These are phyloP conservation scores for Hebeloma cylindrosporum DNA, from an alignment of 768 basidiomycete species.

Conservation along the genomic window DNA sequence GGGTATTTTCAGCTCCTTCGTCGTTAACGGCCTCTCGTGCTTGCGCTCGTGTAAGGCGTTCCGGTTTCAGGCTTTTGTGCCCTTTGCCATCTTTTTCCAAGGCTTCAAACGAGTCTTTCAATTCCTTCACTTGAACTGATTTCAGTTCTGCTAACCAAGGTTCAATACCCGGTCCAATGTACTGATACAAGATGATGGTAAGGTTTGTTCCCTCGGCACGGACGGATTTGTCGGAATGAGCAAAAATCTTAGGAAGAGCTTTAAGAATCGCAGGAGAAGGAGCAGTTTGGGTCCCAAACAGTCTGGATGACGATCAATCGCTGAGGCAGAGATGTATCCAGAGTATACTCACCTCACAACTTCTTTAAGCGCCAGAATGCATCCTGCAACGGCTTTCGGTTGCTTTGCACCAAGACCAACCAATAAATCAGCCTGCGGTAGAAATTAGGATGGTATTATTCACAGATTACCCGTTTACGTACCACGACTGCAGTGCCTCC, in stretches of 20 bases:
- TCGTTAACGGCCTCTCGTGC: constrained; percentile 66
- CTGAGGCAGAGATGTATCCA: background rate
- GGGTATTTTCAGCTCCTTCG: constrained; percentile 38
- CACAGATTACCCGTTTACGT: constrained; percentile 41
- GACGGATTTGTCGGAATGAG: constrained; percentile 93
- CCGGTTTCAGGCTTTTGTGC: constrained; percentile 77
- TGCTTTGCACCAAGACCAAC: constrained; percentile 89
- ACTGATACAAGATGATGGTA: constrained; percentile 77
- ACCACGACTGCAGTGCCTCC: constrained; percentile 85
- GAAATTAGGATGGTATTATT: constrained; percentile 28
- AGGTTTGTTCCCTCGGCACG: constrained; percentile 87
- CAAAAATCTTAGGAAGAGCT: constrained; percentile 87
- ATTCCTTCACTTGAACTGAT: constrained; percentile 94
- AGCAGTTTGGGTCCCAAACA: constrained; percentile 75
- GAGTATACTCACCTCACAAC: constrained; percentile 65
- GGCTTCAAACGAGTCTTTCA: constrained; percentile 85
- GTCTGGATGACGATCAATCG: constrained; percentile 41
- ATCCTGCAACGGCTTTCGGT: constrained; percentile 87
- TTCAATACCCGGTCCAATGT: constrained; percentile 81
- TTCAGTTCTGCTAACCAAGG: constrained; percentile 88
- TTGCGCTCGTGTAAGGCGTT: constrained; percentile 73
- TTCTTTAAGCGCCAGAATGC: constrained; percentile 77
- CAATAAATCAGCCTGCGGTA: constrained; percentile 68
- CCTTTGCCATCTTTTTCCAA: constrained; percentile 87
- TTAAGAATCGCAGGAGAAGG: constrained; percentile 83